These are phyloP conservation scores for Chlamydomonas reinhardtii DNA, from an alignment of 163 green algal species.

Conservation along the genomic window DNA sequence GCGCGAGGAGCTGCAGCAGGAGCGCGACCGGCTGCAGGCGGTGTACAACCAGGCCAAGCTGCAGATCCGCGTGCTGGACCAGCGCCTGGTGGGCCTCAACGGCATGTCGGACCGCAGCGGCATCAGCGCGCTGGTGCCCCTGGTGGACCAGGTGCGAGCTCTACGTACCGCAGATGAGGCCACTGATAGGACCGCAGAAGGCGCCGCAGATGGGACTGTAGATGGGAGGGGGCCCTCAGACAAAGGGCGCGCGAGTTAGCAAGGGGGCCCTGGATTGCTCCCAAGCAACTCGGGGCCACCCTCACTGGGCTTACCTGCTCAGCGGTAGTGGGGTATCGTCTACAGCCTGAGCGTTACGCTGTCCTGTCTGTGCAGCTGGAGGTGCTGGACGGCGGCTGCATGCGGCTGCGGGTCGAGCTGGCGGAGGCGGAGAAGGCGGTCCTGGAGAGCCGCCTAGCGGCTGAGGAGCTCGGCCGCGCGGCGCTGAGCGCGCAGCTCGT, in stretches of 20 bases:
- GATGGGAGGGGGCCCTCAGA: too few species aligned
- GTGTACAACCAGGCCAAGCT: constrained; percentile 10
- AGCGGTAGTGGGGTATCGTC: too few species aligned
- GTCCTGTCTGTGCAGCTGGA: constrained; percentile 43
- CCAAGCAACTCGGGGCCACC: too few species aligned
- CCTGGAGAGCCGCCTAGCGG: constrained; percentile 24
- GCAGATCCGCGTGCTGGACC: constrained; percentile 24
- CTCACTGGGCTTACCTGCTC: too few species aligned
- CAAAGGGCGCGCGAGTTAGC: too few species aligned
- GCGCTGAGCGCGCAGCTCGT: constrained; percentile 36
- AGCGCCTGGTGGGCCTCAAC: constrained; percentile 24
- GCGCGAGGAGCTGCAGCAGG: constrained; percentile 30
- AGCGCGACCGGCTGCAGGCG: constrained; percentile 23
- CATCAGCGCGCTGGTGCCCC: constrained; percentile 20
- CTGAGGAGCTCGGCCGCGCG: neutral
- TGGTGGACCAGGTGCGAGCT: constrained; percentile 30
- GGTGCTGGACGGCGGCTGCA: constrained; percentile 35
- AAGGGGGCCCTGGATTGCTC: too few species aligned
- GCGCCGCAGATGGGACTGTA: too few species aligned
- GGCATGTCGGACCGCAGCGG: neutral
- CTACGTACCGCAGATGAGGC: too few species aligned
- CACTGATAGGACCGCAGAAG: too few species aligned
- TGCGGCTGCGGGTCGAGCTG: neutral
- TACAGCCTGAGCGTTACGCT: too few species aligned
- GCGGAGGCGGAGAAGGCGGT: constrained; percentile 38